A percentile compares a stretch with the other conserved stretches of the same genome.
These are phyloP conservation scores for Aspergillus amoenus DNA, from an alignment of 2,329 filamentous ascomycete genomes.

Conservation along the genomic window DNA sequence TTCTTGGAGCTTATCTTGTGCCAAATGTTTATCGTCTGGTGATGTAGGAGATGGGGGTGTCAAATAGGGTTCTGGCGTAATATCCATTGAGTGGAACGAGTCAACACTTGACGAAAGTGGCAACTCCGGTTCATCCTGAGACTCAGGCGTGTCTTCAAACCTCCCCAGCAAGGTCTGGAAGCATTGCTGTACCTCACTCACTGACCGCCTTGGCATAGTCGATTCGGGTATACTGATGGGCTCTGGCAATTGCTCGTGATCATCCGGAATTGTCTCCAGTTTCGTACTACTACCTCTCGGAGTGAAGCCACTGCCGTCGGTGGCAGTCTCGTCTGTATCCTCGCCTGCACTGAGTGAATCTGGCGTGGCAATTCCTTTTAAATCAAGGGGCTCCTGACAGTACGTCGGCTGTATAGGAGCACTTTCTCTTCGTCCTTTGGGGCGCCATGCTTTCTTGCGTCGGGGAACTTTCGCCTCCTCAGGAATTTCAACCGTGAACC, in stretches of 20 bases:
- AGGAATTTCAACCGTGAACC: slow-evolving; percentile 72
- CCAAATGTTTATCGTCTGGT: slow-evolving; percentile 2
- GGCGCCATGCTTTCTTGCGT: slow-evolving; percentile 69
- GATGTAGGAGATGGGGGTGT: slow-evolving; percentile 21
- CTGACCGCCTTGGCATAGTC: slow-evolving; percentile 19
- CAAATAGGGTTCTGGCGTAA: slow-evolving; percentile 20
- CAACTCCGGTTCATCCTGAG: slow-evolving; percentile 26
- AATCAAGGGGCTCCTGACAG: slow-evolving; percentile 15
- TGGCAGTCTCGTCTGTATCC: slow-evolving; percentile 33
- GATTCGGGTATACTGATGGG: slow-evolving; percentile 12
- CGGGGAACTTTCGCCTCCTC: slow-evolving; percentile 65
- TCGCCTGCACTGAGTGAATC: slow-evolving; percentile 32
- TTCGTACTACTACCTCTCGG: slow-evolving; percentile 24
- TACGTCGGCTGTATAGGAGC: slow-evolving; percentile 20
- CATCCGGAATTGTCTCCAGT: slow-evolving; percentile 25
- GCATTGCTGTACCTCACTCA: slow-evolving; percentile 31
- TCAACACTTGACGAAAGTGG: slow-evolving; percentile 39
- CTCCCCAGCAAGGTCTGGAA: slow-evolving; percentile 40
- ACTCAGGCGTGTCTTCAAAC: slow-evolving; percentile 34
- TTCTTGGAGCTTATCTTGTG: not conserved
- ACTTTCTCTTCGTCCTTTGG: slow-evolving; percentile 51
- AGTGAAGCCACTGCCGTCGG: slow-evolving; percentile 30
- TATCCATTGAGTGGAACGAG: slow-evolving; percentile 44
- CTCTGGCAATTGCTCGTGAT: slow-evolving; percentile 15
- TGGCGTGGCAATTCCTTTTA: slow-evolving; percentile 13